phyloP scores from a whole-genome alignment of 2,329 filamentous ascomycete species.

The Dryadomyces sulphureus region DNA sequence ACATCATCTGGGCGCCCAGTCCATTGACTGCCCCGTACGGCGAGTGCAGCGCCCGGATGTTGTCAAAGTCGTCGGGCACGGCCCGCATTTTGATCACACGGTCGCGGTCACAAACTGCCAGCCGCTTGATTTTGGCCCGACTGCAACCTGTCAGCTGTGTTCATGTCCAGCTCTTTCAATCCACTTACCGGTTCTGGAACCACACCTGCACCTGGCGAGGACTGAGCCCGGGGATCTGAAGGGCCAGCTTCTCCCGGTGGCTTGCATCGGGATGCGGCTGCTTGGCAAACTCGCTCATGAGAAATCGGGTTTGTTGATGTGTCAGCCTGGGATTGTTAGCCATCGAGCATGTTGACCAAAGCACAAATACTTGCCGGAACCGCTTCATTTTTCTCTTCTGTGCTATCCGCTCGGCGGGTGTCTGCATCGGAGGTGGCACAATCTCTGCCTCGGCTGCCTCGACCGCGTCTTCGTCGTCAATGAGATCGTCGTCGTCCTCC shows the following conservation, averaged over 20 bases:
- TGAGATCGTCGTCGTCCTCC: constrained; percentile 31
- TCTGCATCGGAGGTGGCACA: constrained; percentile 28
- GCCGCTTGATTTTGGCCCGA: constrained; percentile 56
- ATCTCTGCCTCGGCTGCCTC: constrained; percentile 29
- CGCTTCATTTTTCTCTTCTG: constrained; percentile 59
- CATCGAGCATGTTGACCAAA: not conserved
- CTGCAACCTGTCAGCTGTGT: constrained; percentile 20
- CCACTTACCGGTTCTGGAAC: constrained; percentile 82
- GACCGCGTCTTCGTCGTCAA: constrained; percentile 43
- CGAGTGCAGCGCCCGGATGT: constrained; percentile 52
- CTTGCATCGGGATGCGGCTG: constrained; percentile 89
- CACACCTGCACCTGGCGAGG: constrained; percentile 92
- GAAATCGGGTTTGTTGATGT: constrained; percentile 90
- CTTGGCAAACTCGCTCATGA: constrained; percentile 94
- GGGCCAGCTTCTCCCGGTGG: constrained; percentile 71
- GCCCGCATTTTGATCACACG: constrained; percentile 59
- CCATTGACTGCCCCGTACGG: constrained; percentile 48
- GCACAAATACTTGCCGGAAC: constrained; percentile 41
- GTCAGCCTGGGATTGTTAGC: constrained; percentile 49
- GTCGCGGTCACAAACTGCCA: constrained; percentile 55
- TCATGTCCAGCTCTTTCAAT: not conserved
- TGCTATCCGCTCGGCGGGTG: constrained; percentile 40
- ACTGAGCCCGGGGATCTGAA: constrained; percentile 82
- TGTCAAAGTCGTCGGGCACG: constrained; percentile 57
- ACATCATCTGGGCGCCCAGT: constrained; percentile 30